Conservation (phyloP, 768 basidiomycete species). For the Inosperma sp. region DNA sequence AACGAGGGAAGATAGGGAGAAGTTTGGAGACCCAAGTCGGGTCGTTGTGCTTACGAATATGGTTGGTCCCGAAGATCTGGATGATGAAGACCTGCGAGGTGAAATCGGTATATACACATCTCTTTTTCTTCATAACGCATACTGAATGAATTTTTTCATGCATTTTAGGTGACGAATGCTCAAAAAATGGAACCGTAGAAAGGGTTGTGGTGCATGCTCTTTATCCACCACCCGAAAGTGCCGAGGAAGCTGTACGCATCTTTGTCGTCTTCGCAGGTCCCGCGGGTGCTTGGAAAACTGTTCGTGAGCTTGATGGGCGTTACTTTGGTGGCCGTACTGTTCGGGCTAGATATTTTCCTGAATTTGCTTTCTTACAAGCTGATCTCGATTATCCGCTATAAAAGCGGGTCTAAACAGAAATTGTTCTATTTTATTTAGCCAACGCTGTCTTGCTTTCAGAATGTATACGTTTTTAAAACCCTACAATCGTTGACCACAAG, state of each 20-base stretch:
- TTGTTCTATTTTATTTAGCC: constrained; percentile 11
- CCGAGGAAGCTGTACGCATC: constrained; percentile 83
- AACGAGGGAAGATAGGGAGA: constrained; percentile 67
- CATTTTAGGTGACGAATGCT: constrained; percentile 76
- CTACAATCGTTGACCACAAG: constrained; percentile 7
- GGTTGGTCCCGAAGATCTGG: constrained; percentile 77
- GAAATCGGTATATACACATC: constrained; percentile 68
- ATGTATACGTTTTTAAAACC: constrained; percentile 6
- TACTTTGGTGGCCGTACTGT: constrained; percentile 87
- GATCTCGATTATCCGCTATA: constrained; percentile 46
- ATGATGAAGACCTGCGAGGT: constrained; percentile 77
- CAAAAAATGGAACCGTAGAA: constrained; percentile 88
- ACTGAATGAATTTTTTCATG: background rate
- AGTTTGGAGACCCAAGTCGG: constrained; percentile 87
- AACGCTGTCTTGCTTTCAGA: constrained; percentile 8
- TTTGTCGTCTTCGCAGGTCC: constrained; percentile 91
- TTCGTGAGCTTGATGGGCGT: constrained; percentile 87
- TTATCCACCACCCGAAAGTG: constrained; percentile 56
- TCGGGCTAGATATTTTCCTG: constrained; percentile 77
- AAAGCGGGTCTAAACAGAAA: background rate
- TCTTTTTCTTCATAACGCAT: background rate
- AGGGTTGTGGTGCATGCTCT: constrained; percentile 81
- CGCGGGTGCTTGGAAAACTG: constrained; percentile 93
- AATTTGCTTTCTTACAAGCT: constrained; percentile 46
- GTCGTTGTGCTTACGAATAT: constrained; percentile 88